Evolutionary conservation across 768 basidiomycete species (phyloP), one percentile per base, ranked within the genome.

Genomic region (Russula lepida): DNA sequence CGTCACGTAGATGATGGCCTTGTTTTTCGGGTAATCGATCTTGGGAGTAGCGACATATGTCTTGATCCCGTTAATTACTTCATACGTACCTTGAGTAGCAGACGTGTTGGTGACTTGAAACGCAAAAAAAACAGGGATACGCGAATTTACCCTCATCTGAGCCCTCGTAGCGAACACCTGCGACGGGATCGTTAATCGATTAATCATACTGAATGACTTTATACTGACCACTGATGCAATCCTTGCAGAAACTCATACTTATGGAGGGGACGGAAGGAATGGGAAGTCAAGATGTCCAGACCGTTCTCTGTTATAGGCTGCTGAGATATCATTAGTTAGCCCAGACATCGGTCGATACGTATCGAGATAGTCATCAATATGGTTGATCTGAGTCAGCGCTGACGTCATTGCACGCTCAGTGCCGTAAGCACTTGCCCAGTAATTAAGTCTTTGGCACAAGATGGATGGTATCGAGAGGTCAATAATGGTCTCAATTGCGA

Each of bases 41-140:
- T 69, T 59, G 7, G 77, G 78, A 3, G 74, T 76, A 0, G 74
- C 72, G 55, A 78, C 73, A 60, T 79, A 79, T 59, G 71, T 74
- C 17, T 70, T 66, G 50, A 76, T 68, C 6, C 74, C 76, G 11
- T 67, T 71, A 52, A 79, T 71, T 21, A 67, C 66, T 59, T 73
- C 71, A 48, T 70, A 62, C 52, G 65, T 68, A 41, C 77, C 76
- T 75, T 62, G 32, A 46, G 47, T 21, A 11, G 11, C 19, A 4
- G 27, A 19, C 13, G 13, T 41, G 8, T 32, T 44, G 3, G 21
- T 7, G 8, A 1, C n/a, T 32, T 21, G 27, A 23, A 28, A 28
- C 9, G 3, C 19, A 32, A 37, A 6, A 32, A 6, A 32, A n/a
- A 35, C 54, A 51, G 39, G 50, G 30, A 21, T 23, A 21, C 9